Evolutionary conservation across 495 filamentous ascomycete genomes (phyloP), one percentile per base, ranked within the genome.

Genomic region (Penicillium daleae): DNA sequence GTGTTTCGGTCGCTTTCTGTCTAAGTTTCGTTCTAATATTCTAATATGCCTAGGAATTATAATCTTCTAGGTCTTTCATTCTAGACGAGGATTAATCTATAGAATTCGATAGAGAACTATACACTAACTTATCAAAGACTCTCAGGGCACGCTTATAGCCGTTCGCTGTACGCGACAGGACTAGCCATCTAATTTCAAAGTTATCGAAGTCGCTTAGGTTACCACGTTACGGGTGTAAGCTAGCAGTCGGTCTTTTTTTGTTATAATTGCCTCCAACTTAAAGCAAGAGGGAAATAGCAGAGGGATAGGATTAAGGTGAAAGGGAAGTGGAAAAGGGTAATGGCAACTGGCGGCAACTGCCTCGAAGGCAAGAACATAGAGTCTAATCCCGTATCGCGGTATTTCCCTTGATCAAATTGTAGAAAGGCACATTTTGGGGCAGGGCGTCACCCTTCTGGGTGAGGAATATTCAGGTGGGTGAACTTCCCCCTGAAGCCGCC

Each of bases 121-220:
- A 22, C 21, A 46, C 21, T 46, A 46, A 46, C 42, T 46, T 46
- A 24, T 46, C 7, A 46, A 46, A 46, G 42, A 46, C 24, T 24
- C 1, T 24, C 24, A 46, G 42, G 6, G 6, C 13, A 22, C 42
- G 42, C 42, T 46, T 24, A 46, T 46, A 46, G n/a, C 24, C 42
- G 42, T 7, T 22, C 7, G 19, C 40, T 44, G 12, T 44, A 44
- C 40, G 40, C 40, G 40, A 17, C 17, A 44, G 40, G 40, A 44
- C 40, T 44, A 44, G 4, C 29, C 7, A 2, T 44, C 40, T 44
- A 21, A 44, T 44, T 44, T 44, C 17, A 12, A 17, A 44, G 40
- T 44, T 44, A 44, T 44, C 40, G 40, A 44, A 19, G 40, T 44
- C 13, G n/a, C 40, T 44, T 19, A 44, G 40, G 40, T 44, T 44